Evolutionary conservation across 345 rosid genomes (phyloP), one percentile per base, ranked within the genome.

Genomic region (Combretum micranthum): DNA sequence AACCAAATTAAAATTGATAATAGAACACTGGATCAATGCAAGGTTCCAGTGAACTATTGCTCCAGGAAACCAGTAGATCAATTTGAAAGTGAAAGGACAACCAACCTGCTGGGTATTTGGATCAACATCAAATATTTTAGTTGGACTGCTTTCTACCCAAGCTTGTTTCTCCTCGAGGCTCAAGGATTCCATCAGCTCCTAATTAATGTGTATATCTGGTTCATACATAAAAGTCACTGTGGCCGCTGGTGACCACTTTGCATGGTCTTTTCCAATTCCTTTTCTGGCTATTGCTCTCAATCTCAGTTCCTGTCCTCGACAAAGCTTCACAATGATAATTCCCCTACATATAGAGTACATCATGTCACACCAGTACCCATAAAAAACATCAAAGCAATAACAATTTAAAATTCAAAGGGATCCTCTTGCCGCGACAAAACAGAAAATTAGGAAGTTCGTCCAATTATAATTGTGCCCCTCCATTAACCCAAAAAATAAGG

Each of bases 221-320:
- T 87, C 95, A 66, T 80, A 86, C 96, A 93, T 80, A 62, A 93
- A 87, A 50, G 99, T 89, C 16, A 89, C 97, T 39, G 99, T 89
- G n/a, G 99, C 99, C 12, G 99, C 97, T 26, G 99, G 99, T 32
- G 97, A 89, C 97, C 97, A 89, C 68, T 93, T 89, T 0, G 97
- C 97, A 48, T 93, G 97, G 83, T 93, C 97, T 74, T 89, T 93
- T 43, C 91, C 96, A 9, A 93, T 93, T 22, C 99, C 97, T 77
- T 93, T 89, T 64, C 99, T 82, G 0, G 97, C 99, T 43, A 93
- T 93, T 9, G 96, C 97, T 67, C 95, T 80, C 57, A 93, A 83
- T 71, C 78, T 85, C 69, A 93, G 39, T 47, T 93, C 97, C 74
- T 87, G 96, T 57, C 97, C 97, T 9, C 86, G 74, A 20, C 95